Base-by-base conservation (phyloP, 2,329 filamentous ascomycete genomes). In the Stenocarpella maydis region DNA sequence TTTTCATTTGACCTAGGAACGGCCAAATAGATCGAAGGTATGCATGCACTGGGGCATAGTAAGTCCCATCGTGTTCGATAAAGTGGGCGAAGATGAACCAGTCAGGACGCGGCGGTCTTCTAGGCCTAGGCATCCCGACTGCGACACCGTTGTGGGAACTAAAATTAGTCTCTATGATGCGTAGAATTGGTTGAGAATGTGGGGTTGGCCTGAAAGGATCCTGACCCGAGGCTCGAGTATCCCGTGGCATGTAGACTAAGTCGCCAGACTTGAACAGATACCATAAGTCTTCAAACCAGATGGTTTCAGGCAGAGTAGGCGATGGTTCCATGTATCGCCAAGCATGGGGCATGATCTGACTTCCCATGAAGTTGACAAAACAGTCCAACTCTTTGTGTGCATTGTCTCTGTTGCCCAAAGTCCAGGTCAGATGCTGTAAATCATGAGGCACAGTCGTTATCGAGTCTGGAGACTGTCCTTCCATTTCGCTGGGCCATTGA, bases 21-120 rank as follows among this genome's bases (percentile, higher is more conserved):
- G 31, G 0, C 0, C 0, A 15, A 41, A 67, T 17, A 31, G n/a
- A 1, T 8, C 0, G 3, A 53, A 7, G 1, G n/a, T n/a, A 5
- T 0, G n/a, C 10, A 19, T 15, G 17, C 2, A 41, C 8, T 5
- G 50, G 39, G 1, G 26, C 15, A 9, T 41, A 67, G 1, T 52
- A 49, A 0, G 9, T 5, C 0, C 65, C 65, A 12, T 67, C 34
- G 17, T 67, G 6, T 12, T 67, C 65, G 31, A 60, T 19, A 14
- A 47, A 43, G 3, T 67, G 26, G 2, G 8, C 4, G 0, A 39
- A 4, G 4, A 67, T 0, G 3, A 3, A 19, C 65, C 65, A 67
- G n/a, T n/a, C n/a, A n/a, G n/a, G n/a, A n/a, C n/a, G n/a, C n/a
- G n/a, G n/a, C n/a, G n/a, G n/a, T n/a, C n/a, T n/a, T n/a, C n/a